Conservation (phyloP, 1,284 basidiomycete genomes). For the Heterobasidion annosum region DNA sequence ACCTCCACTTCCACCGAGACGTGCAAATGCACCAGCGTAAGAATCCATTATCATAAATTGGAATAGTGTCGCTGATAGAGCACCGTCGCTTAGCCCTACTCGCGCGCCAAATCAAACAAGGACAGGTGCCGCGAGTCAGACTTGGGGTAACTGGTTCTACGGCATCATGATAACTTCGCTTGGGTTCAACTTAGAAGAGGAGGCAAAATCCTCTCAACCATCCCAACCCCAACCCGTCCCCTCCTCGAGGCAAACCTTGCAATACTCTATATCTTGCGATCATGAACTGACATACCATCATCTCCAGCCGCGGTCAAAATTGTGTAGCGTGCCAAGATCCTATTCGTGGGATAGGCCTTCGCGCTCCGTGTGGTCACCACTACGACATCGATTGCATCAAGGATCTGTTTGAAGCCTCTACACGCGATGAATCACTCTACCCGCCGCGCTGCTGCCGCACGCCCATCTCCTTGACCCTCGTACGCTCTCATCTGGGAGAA, state of each 20-base stretch:
- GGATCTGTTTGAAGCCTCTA: slow-evolving; percentile 26
- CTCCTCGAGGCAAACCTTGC: too few relatives aligned
- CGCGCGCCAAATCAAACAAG: too few relatives aligned
- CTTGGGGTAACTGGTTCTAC: not conserved
- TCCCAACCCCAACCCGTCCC: too few relatives aligned
- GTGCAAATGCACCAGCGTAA: too few relatives aligned
- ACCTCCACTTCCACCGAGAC: too few relatives aligned
- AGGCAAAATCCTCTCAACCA: too few relatives aligned
- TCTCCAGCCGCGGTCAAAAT: slow-evolving; percentile 3
- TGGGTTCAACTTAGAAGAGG: not conserved
- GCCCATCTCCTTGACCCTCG: slow-evolving; percentile 20
- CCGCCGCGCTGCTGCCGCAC: slow-evolving; percentile 35
- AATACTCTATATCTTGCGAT: too few relatives aligned
- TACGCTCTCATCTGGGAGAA: slow-evolving; percentile 19
- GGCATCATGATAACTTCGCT: not conserved
- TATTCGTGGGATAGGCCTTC: slow-evolving; percentile 21
- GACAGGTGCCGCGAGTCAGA: not conserved
- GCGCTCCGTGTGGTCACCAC: slow-evolving; percentile 28
- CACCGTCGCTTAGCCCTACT: too few relatives aligned
- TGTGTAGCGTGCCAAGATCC: slow-evolving; percentile 28
- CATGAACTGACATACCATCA: too few relatives aligned
- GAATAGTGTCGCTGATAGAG: too few relatives aligned
- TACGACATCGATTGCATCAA: slow-evolving; percentile 30
- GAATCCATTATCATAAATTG: too few relatives aligned
- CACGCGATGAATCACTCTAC: slow-evolving; percentile 31